Percentiles rank a stretch among this genome's conserved stretches.
Evolutionary conservation across 495 filamentous ascomycete genomes (phyloP).

Genomic region (Neurospora sp.): DNA sequence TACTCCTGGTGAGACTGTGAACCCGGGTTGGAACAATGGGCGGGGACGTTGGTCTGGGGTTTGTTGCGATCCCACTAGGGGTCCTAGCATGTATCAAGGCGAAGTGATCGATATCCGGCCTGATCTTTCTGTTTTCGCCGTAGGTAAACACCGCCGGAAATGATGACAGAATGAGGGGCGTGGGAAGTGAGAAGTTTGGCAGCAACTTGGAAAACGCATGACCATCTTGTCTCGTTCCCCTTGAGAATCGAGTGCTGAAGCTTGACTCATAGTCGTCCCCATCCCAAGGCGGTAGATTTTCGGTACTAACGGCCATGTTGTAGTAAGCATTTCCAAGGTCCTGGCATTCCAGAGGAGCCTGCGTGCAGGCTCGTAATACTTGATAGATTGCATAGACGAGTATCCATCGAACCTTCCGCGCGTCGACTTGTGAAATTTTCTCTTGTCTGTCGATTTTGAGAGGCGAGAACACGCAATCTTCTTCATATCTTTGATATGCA

Average conservation of each 20-base stretch:
- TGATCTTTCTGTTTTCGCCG: constrained; percentile 16
- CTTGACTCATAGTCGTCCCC: constrained; percentile 5
- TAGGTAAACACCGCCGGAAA: not conserved
- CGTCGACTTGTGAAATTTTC: constrained; percentile 39
- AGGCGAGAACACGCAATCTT: constrained; percentile 27
- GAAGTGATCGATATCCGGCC: constrained; percentile 35
- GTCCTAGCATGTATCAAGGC: constrained; percentile 17
- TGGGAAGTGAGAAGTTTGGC: not conserved
- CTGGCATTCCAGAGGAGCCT: constrained; percentile 27
- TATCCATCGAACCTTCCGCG: constrained; percentile 60
- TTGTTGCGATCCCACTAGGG: not conserved
- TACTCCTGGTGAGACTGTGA: constrained; percentile 17
- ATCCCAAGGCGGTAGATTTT: constrained; percentile 33
- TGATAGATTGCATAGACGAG: constrained; percentile 61
- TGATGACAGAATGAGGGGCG: not conserved
- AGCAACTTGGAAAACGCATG: not conserved
- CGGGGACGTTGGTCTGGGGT: not conserved
- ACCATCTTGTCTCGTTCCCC: not conserved
- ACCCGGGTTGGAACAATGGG: constrained; percentile 10
- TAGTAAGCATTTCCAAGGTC: constrained; percentile 26
- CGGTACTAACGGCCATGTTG: constrained; percentile 31
- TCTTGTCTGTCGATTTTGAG: constrained; percentile 29
- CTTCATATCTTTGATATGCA: constrained; percentile 39
- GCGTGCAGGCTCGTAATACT: constrained; percentile 43
- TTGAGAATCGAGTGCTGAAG: not conserved